Conservation (phyloP, 192 early-diverging fungal genomes). For the Coemansia sp. region DNA sequence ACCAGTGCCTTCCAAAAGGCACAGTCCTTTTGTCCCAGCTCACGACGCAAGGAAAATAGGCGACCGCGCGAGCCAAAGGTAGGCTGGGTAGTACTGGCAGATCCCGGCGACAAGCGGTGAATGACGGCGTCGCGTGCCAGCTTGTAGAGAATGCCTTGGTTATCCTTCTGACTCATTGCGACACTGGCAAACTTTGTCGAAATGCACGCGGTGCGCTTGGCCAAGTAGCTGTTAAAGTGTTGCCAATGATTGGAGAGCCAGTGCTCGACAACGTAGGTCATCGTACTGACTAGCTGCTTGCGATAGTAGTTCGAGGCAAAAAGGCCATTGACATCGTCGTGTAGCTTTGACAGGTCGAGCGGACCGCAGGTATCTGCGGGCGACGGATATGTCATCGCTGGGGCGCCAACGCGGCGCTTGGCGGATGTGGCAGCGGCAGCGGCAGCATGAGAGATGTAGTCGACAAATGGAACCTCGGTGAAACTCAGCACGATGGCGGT, state of each 20-base stretch:
- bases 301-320: conserved; percentile 53
- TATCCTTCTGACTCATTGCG: conserved; percentile 41
- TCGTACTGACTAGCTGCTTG: conserved; percentile 43
- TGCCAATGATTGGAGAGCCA: conserved; percentile 44
- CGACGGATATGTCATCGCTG: conserved; percentile 40
- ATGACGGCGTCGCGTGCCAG: conserved; percentile 59
- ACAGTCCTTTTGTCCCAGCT: conserved; percentile 28
- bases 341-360: conserved; percentile 42
- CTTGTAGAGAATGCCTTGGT: conserved; percentile 29
- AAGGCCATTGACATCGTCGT: conserved; percentile 41
- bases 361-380: conserved; percentile 51
- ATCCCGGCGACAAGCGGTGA: conserved; percentile 38
- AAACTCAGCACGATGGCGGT: conserved; percentile 68
- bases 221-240: conserved; percentile 39
- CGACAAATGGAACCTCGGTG: conserved; percentile 47
- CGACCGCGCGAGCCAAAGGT: conserved; percentile 60
- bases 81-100: conserved; percentile 23
- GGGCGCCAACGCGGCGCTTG: conserved; percentile 44
- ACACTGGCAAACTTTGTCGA: conserved; percentile 67
- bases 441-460: conserved; percentile 43
- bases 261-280: conserved; percentile 41
- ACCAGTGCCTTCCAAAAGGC: conserved; percentile 41
- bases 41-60: conserved; percentile 56
- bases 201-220: conserved; percentile 51
- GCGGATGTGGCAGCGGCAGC: conserved; percentile 26